phyloP scores from a whole-genome alignment of 345 rosid species.

The Carallia brachiata region DNA sequence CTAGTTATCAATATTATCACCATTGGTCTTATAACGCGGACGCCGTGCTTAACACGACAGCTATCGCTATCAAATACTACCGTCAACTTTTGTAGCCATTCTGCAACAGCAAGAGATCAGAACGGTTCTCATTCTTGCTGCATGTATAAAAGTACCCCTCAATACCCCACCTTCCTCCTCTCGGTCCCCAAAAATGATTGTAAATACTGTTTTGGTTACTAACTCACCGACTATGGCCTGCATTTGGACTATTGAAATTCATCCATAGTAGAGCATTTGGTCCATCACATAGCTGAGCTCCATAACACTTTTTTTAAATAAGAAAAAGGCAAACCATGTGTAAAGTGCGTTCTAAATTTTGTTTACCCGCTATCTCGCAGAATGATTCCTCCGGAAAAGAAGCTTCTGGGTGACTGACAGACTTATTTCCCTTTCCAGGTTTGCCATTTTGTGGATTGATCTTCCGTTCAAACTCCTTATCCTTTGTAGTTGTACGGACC shows the following conservation, averaged over 20 bases:
- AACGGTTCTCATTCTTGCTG: background rate
- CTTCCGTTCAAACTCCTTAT: conserved; percentile 11
- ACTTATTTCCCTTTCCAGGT: conserved; percentile 17
- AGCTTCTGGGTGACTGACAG: conserved; percentile 17
- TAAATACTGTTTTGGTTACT: too few relatives aligned
- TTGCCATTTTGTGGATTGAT: conserved; percentile 19
- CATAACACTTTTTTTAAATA: background rate
- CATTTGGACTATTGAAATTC: background rate
- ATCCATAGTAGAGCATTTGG: background rate
- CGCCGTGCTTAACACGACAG: too few relatives aligned
- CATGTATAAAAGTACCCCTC: background rate
- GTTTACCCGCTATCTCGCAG: conserved; percentile 13
- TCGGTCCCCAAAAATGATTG: too few relatives aligned
- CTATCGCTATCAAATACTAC: too few relatives aligned
- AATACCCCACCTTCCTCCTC: too few relatives aligned
- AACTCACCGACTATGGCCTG: too few relatives aligned
- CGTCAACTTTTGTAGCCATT: background rate
- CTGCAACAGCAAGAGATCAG: background rate
- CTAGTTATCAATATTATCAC: background rate
- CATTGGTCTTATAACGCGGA: background rate
- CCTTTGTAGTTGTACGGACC: conserved; percentile 8
- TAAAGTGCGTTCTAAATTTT: too few relatives aligned
- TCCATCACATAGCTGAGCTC: background rate
- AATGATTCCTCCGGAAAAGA: conserved; percentile 21
- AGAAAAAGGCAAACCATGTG: too few relatives aligned